These are phyloP conservation scores for Ceratocystis papillata DNA, from an alignment of 2,329 filamentous ascomycete species.

Conservation along the genomic window DNA sequence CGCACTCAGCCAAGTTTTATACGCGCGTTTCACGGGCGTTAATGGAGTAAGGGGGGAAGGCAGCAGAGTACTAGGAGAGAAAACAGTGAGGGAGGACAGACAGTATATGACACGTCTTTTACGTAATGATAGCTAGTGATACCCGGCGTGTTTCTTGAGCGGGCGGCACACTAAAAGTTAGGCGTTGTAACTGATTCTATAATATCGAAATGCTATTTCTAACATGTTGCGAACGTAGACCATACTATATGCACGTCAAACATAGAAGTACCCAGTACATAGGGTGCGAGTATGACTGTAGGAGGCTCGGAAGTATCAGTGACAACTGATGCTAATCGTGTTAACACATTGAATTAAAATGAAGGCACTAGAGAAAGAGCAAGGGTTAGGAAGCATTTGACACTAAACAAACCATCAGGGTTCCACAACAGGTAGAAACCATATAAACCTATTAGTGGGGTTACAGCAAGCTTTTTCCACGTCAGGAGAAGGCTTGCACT, in stretches of 20 bases:
- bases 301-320: background rate
- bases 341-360: background rate
- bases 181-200: too few species aligned
- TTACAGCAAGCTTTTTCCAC: background rate
- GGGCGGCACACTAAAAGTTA: constrained; percentile 7
- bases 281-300: background rate
- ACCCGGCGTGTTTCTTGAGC: constrained; percentile 16
- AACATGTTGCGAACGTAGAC: too few species aligned
- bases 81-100: background rate
- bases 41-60: constrained; percentile 38
- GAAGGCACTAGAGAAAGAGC: background rate
- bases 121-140: constrained; percentile 17
- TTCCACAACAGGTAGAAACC: too few species aligned
- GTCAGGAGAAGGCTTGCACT: background rate
- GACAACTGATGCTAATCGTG: background rate
- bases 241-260: too few species aligned
- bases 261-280: background rate
- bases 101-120: background rate
- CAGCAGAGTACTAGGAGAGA: background rate
- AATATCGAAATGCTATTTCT: too few species aligned
- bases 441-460: background rate
- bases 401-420: background rate
- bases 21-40: constrained; percentile 70
- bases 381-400: background rate
- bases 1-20: constrained; percentile 81